Conservation (phyloP, 2,329 filamentous ascomycete species). For the Exophiala spinifera region DNA sequence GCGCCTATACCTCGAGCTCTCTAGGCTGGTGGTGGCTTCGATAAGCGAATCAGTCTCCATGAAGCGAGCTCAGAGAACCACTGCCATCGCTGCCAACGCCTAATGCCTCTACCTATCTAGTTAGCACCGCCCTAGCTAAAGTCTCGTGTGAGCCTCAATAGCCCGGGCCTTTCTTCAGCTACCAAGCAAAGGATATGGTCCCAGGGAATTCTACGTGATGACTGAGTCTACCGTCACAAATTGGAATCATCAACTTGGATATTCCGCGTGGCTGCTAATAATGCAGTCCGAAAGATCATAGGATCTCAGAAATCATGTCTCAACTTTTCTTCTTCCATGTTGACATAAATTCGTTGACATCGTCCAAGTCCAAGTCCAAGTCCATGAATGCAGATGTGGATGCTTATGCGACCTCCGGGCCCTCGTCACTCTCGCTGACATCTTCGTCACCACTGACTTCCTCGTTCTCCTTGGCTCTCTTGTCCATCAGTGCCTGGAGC, state of each 20-base stretch:
- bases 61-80: not conserved
- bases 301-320: not conserved
- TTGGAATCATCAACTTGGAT: too few relatives aligned
- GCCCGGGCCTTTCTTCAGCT: too few relatives aligned
- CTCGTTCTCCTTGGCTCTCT: slow-evolving; percentile 95
- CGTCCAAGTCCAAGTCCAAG: not conserved
- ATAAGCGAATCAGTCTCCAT: not conserved
- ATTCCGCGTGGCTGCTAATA: not conserved
- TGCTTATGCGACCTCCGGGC: slow-evolving; percentile 39
- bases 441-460: slow-evolving; percentile 98
- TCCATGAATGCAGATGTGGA: not conserved
- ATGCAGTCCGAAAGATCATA: not conserved
- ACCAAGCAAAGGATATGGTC: too few relatives aligned
- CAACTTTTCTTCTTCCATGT: not conserved
- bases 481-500: slow-evolving; percentile 97
- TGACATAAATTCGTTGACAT: not conserved
- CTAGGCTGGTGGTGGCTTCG: not conserved
- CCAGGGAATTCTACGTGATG: too few relatives aligned
- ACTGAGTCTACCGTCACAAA: too few relatives aligned
- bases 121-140: too few relatives aligned
- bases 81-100: not conserved
- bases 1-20: too few relatives aligned
- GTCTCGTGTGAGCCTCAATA: too few relatives aligned
- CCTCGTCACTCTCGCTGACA: slow-evolving; percentile 91
- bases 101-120: too few relatives aligned